Conservation (phyloP, 768 basidiomycete species). For the Suillus subalutaceus region DNA sequence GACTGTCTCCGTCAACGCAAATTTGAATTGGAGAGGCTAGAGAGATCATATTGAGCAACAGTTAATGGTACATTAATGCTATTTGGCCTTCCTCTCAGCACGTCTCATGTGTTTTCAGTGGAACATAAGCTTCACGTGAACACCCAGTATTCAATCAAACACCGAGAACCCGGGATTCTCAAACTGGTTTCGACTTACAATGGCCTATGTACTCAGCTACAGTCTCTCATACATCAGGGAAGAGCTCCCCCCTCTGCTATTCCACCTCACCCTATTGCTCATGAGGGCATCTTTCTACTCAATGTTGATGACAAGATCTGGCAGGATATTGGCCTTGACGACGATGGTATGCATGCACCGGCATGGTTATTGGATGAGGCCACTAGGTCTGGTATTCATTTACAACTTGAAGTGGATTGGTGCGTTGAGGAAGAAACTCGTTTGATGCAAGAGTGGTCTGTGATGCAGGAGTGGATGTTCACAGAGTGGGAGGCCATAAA, state of each 20-base stretch:
- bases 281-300: not conserved
- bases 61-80: conserved; percentile 15
- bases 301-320: not conserved
- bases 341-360: not conserved
- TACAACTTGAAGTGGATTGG: not conserved
- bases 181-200: conserved; percentile 30
- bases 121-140: conserved; percentile 26
- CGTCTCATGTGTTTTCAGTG: conserved; percentile 29
- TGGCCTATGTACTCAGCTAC: conserved; percentile 23
- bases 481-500: not conserved
- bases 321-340: not conserved
- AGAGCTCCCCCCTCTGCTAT: conserved; percentile 26
- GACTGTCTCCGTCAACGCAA: conserved; percentile 19
- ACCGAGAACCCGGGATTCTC: conserved; percentile 29
- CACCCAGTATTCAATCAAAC: conserved; percentile 24
- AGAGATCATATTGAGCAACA: conserved; percentile 14
- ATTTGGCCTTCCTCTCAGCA: conserved; percentile 12
- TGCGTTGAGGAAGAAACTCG: not conserved
- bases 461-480: not conserved
- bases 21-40: conserved; percentile 21
- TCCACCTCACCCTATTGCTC: conserved; percentile 22
- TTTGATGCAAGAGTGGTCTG: not conserved
- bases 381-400: not conserved
- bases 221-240: conserved; percentile 13
- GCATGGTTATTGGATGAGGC: not conserved